A percentile compares a stretch with the other conserved stretches of the same genome.
phyloP scores from a whole-genome alignment of 192 early-diverging fungal species.

The Dispira simplex region DNA sequence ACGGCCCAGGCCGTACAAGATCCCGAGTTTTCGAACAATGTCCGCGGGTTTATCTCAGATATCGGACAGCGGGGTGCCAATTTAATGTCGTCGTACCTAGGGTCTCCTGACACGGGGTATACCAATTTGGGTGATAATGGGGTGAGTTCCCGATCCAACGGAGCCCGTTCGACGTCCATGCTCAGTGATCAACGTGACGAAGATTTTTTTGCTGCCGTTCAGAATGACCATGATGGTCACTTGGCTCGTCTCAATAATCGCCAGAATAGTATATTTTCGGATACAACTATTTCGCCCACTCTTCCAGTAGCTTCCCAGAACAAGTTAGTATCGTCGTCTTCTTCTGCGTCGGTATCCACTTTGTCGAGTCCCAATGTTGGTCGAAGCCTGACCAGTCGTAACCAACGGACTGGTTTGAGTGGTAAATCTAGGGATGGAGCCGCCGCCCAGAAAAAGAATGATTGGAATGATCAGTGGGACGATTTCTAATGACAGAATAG shows the following conservation, averaged over 20 bases:
- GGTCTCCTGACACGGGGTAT: background rate
- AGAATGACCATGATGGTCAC: background rate
- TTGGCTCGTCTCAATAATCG: background rate
- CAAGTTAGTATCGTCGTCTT: no score
- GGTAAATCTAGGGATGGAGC: background rate
- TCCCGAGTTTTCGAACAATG: constrained; percentile 4
- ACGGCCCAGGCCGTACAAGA: constrained; percentile 6
- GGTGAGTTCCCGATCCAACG: background rate
- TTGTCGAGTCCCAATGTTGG: no score
- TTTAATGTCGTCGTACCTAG: background rate
- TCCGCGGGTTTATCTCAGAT: constrained; percentile 3
- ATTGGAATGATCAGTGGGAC: constrained; percentile 9
- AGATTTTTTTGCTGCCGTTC: background rate
- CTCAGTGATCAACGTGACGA: background rate
- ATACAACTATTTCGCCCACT: background rate
- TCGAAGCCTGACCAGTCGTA: no score
- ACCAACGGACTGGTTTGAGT: no score
- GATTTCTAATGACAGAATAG: background rate
- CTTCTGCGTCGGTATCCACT: no score
- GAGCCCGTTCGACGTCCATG: background rate
- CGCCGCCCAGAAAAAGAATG: background rate
- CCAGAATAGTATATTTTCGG: background rate
- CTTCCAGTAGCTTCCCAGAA: background rate
- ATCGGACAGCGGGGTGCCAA: constrained; percentile 6
- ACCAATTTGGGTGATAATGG: background rate